A percentile compares a stretch with the other conserved stretches of the same genome.
These are phyloP conservation scores for Aspergillus ruber DNA, from an alignment of 2,329 filamentous ascomycete species.

Conservation along the genomic window DNA sequence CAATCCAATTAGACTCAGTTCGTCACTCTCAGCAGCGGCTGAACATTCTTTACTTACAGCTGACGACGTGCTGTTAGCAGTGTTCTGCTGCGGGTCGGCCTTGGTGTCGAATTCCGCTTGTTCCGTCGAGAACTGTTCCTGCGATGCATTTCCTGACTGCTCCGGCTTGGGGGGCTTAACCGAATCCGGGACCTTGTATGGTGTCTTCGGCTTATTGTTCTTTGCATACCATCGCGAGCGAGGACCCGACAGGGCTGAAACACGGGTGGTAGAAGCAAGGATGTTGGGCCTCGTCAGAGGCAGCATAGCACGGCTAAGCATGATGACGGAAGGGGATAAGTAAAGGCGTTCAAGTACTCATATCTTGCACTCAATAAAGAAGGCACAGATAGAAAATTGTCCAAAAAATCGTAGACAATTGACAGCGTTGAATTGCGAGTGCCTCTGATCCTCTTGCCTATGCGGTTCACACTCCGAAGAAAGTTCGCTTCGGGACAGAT, in stretches of 20 bases:
- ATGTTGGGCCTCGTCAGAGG: slow-evolving; percentile 39
- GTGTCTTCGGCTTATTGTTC: slow-evolving; percentile 26
- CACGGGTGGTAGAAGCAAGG: slow-evolving; percentile 29
- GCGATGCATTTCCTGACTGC: slow-evolving; percentile 18
- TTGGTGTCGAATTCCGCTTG: slow-evolving; percentile 35
- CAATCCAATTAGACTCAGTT: slow-evolving; percentile 7
- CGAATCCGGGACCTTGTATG: slow-evolving; percentile 30
- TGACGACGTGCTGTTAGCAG: slow-evolving; percentile 20
- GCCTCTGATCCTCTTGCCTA: slow-evolving; percentile 2
- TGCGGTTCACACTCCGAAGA: slow-evolving; percentile 15
- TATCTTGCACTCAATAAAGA: slow-evolving; percentile 8
- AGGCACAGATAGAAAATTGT: background rate
- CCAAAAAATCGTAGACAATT: slow-evolving; percentile 3
- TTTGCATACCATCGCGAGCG: slow-evolving; percentile 36
- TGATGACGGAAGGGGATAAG: slow-evolving; percentile 14
- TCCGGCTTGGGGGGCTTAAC: slow-evolving; percentile 22
- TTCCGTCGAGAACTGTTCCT: slow-evolving; percentile 25
- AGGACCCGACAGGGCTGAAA: slow-evolving; percentile 25
- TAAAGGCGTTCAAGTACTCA: slow-evolving; percentile 11
- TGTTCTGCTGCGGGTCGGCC: slow-evolving; percentile 26
- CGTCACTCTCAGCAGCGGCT: background rate
- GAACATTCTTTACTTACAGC: slow-evolving; percentile 18
- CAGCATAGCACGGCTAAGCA: slow-evolving; percentile 42
- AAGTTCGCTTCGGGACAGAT: slow-evolving; percentile 18
- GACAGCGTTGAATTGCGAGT: slow-evolving; percentile 5